Percentiles rank a stretch among this genome's conserved stretches.
phyloP scores from a whole-genome alignment of 176 grass and related monocot species.

The Rhynchospora breviuscula region DNA sequence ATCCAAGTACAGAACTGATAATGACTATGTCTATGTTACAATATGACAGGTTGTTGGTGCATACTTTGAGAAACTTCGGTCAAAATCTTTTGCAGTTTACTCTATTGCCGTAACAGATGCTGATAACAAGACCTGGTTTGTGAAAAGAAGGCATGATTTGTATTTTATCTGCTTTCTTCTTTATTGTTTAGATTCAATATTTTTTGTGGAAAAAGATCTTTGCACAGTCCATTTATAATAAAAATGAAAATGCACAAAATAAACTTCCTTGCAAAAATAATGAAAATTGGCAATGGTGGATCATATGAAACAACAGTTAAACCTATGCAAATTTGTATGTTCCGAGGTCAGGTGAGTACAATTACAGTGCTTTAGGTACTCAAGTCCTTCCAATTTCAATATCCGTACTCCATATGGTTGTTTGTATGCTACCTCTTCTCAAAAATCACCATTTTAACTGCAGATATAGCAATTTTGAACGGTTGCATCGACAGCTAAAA shows the following conservation, averaged over 20 bases:
- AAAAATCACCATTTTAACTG: constrained; percentile 10
- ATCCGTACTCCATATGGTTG: constrained; percentile 1
- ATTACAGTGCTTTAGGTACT: too few relatives aligned
- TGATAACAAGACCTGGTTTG: constrained; percentile 91
- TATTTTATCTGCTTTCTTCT: neutral
- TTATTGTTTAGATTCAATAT: neutral
- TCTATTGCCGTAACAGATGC: constrained; percentile 85
- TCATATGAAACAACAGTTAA: neutral
- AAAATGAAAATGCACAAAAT: neutral
- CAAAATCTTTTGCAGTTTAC: constrained; percentile 99
- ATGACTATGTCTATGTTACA: neutral
- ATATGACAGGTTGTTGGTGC: constrained; percentile 81
- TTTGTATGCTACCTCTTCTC: constrained; percentile 18
- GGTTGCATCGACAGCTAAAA: constrained; percentile 78
- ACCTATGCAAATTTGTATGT: neutral
- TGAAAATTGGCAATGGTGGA: neutral
- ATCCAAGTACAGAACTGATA: neutral
- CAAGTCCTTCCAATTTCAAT: neutral
- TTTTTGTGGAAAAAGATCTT: neutral
- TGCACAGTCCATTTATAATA: neutral
- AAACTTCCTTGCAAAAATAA: neutral
- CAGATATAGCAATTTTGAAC: constrained; percentile 98
- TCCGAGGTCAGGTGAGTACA: neutral
- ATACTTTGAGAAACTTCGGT: constrained; percentile 85
- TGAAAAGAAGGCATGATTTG: constrained; percentile 94